Conservation (phyloP, 1,284 basidiomycete genomes). For the Pholiota adiposa region DNA sequence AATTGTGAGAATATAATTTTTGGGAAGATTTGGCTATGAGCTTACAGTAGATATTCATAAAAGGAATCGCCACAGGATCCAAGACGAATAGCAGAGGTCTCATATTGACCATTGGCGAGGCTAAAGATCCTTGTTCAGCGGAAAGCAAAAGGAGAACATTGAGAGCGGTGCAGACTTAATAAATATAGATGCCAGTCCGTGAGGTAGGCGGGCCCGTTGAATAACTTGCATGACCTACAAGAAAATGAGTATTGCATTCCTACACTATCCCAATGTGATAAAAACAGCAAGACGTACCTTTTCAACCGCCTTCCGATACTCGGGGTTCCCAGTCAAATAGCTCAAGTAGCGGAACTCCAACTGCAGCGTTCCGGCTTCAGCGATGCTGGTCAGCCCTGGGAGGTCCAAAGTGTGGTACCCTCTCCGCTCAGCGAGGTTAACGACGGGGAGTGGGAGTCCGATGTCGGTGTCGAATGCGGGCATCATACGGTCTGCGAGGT, state of each 20-base stretch:
- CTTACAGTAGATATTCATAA: constrained; percentile 90
- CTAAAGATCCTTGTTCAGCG: constrained; percentile 28
- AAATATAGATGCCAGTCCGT: constrained; percentile 86
- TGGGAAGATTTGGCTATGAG: not conserved
- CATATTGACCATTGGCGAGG: constrained; percentile 69
- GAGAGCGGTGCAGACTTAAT: constrained; percentile 55
- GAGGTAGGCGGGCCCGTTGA: constrained; percentile 61
- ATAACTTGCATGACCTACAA: constrained; percentile 75
- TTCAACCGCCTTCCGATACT: constrained; percentile 86
- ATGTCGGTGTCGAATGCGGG: constrained; percentile 83
- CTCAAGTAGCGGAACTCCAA: constrained; percentile 93
- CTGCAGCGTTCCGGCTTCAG: constrained; percentile 85
- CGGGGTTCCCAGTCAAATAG: constrained; percentile 74
- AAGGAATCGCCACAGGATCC: constrained; percentile 95
- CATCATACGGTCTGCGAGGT: constrained; percentile 86
- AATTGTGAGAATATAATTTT: too few relatives aligned
- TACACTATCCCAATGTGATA: too few relatives aligned
- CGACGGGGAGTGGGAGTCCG: constrained; percentile 80
- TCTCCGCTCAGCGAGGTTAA: constrained; percentile 73
- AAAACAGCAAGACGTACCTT: too few relatives aligned
- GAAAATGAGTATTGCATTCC: constrained; percentile 1
- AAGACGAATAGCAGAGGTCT: constrained; percentile 80
- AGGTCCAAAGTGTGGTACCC: constrained; percentile 74
- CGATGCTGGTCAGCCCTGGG: constrained; percentile 74
- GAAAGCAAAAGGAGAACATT: not conserved